These are phyloP conservation scores for Plantago ovata DNA, from an alignment of 257 asterid genomes.

Conservation along the genomic window DNA sequence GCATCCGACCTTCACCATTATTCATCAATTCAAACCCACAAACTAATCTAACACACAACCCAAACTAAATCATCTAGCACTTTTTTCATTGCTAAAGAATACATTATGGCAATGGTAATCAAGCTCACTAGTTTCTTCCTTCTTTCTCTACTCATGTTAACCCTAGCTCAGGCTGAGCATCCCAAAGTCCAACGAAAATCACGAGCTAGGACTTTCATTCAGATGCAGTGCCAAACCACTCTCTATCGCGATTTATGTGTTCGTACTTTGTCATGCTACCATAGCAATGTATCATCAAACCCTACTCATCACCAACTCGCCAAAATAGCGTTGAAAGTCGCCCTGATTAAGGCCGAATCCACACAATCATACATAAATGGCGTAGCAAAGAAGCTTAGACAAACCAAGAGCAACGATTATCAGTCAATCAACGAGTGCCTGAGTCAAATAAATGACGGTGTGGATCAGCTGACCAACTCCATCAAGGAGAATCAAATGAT, in stretches of 20 bases:
- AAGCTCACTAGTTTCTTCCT: constrained; percentile 4
- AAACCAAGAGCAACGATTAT: constrained; percentile 22
- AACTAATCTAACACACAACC: not conserved
- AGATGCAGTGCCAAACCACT: constrained; percentile 14
- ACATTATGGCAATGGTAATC: constrained; percentile 1
- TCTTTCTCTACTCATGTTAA: not conserved
- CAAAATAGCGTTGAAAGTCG: constrained; percentile 24
- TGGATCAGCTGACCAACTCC: constrained; percentile 34
- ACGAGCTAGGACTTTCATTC: constrained; percentile 7
- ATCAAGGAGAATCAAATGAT: constrained; percentile 33
- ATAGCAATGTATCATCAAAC: constrained; percentile 11
- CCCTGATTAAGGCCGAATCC: constrained; percentile 16
- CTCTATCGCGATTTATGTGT: constrained; percentile 21
- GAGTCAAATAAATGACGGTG: constrained; percentile 47
- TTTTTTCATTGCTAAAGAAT: not conserved
- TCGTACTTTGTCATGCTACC: constrained; percentile 11
- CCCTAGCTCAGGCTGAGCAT: not conserved
- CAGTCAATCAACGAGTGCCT: constrained; percentile 29
- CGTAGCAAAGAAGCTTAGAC: constrained; percentile 26
- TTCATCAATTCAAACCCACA: not conserved
- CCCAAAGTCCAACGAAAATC: not conserved
- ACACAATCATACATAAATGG: constrained; percentile 21
- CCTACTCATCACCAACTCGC: constrained; percentile 25
- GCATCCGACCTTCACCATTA: not conserved
- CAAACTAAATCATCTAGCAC: not conserved